phyloP scores from a whole-genome alignment of 108 stramenopile genomes.

The Aurantiochytrium sp. region DNA sequence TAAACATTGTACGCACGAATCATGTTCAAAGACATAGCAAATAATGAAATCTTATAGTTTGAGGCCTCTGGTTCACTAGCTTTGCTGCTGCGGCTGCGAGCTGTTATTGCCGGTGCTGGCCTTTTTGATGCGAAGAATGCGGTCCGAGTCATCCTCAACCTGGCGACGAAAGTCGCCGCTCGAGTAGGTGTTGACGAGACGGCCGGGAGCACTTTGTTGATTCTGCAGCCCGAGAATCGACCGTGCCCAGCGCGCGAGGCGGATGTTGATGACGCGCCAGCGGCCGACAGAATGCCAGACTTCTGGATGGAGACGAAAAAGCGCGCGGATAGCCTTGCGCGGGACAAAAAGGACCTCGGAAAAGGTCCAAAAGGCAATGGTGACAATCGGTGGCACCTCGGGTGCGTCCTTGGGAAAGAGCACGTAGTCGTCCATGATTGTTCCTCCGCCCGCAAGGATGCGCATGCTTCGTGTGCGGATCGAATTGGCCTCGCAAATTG shows the following conservation, averaged over 20 bases:
- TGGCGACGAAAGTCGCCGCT: not conserved
- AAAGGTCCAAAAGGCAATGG: constrained; percentile 8
- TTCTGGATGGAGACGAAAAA: not conserved
- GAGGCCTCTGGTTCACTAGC: too few species aligned
- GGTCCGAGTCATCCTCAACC: not conserved
- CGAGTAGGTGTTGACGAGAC: not conserved
- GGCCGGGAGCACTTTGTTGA: not conserved
- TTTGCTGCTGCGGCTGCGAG: too few species aligned
- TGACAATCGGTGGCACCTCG: not conserved
- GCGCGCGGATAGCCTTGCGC: not conserved
- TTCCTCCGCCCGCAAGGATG: not conserved
- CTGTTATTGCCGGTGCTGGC: too few species aligned
- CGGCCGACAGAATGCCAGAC: not conserved
- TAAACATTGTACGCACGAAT: too few species aligned
- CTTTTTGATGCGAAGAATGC: not conserved
- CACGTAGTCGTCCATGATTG: not conserved
- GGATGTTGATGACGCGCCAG: not conserved
- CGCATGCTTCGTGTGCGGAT: not conserved
- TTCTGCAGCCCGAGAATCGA: not conserved
- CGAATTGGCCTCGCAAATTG: not conserved
- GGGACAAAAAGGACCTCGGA: not conserved
- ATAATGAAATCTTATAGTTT: too few species aligned
- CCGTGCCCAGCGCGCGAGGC: not conserved
- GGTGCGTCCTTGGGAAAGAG: not conserved
- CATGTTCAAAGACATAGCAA: too few species aligned